phyloP scores from a whole-genome alignment of 305 asterid genomes.

The Coffea humblotiana region DNA sequence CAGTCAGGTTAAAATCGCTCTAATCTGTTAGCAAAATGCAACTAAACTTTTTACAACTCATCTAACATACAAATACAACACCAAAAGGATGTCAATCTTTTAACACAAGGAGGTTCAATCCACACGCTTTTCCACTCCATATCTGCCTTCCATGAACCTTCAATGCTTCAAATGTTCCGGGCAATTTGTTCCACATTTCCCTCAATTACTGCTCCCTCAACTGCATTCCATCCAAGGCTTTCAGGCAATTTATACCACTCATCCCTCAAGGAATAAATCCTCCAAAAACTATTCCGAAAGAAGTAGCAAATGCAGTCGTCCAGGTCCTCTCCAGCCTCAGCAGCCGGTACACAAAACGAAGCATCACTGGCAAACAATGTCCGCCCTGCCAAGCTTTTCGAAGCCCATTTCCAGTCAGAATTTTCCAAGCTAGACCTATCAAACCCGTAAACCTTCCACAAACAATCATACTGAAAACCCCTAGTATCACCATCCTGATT shows the following conservation, averaged over 20 bases:
- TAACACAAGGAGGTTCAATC: conserved; percentile 2
- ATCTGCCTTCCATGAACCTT: too few relatives aligned
- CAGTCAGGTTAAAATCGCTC: too few relatives aligned
- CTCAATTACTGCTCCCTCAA: neutral
- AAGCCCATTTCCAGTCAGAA: neutral
- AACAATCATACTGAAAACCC: neutral
- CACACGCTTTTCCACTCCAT: neutral
- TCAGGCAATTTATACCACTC: neutral
- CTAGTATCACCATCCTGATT: neutral
- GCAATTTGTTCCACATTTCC: too few relatives aligned
- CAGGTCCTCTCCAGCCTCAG: neutral
- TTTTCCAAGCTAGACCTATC: neutral
- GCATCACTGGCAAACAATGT: conserved; percentile 4
- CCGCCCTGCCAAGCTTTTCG: neutral
- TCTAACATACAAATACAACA: neutral
- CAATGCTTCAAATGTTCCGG: too few relatives aligned
- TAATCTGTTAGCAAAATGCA: too few relatives aligned
- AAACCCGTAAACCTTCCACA: neutral
- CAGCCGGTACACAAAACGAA: neutral
- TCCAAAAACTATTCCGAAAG: neutral
- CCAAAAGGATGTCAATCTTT: neutral
- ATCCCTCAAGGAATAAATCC: conserved; percentile 1
- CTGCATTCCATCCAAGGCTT: neutral
- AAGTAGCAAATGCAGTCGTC: neutral
- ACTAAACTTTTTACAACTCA: neutral